These are phyloP conservation scores for Candida sanyaensis DNA, from an alignment of 1,139 yeast genomes.

Conservation along the genomic window DNA sequence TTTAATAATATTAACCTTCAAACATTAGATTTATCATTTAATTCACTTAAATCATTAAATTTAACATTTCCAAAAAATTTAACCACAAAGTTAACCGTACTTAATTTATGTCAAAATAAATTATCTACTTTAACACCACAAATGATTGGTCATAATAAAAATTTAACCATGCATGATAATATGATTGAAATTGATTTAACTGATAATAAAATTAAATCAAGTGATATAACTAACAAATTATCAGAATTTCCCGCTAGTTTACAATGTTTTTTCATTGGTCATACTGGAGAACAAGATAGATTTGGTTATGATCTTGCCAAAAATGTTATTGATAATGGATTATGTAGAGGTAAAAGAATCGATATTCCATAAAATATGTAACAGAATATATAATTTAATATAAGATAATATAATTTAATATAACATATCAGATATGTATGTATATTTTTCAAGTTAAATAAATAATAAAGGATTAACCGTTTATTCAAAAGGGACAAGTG, in stretches of 20 bases:
- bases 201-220: constrained; percentile 16
- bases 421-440: too few species aligned
- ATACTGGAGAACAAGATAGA: constrained; percentile 21
- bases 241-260: constrained; percentile 16
- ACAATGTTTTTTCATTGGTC: constrained; percentile 19
- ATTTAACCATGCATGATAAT: constrained; percentile 16
- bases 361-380: constrained; percentile 12
- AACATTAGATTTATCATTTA: constrained; percentile 20
- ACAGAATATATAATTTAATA: too few species aligned
- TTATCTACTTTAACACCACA: constrained; percentile 13
- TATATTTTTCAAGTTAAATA: too few species aligned
- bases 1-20: constrained; percentile 12
- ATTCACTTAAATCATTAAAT: constrained; percentile 12
- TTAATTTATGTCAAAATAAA: constrained; percentile 22
- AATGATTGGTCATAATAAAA: constrained; percentile 17
- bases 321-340: constrained; percentile 16
- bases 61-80: constrained; percentile 15
- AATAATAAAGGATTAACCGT: neutral
- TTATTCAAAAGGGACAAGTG: neutral
- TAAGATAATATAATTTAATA: too few species aligned
- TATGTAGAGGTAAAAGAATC: constrained; percentile 21
- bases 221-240: constrained; percentile 7
- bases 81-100: constrained; percentile 15
- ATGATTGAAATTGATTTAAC: constrained; percentile 24
- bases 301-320: constrained; percentile 26